Percentiles rank a stretch among this genome's conserved stretches.
These are phyloP conservation scores for Picocystis salinarum DNA, from an alignment of 139 green algal species.

Conservation along the genomic window DNA sequence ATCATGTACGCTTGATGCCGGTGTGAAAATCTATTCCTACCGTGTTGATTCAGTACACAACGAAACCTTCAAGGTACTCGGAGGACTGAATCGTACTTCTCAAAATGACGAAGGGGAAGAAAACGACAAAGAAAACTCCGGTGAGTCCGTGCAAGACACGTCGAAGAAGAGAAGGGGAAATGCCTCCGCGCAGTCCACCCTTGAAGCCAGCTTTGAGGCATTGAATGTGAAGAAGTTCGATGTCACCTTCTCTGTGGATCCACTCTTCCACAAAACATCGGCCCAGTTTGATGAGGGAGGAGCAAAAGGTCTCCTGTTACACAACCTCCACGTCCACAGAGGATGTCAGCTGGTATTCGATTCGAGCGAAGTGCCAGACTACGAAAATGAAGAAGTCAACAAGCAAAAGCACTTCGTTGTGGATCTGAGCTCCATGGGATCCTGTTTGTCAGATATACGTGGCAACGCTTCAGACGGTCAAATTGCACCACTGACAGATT, in stretches of 20 bases:
- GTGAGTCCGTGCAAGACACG: neutral
- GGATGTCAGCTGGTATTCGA: slow-evolving; percentile 52
- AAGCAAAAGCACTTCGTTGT: too few species aligned
- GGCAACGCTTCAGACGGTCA: too few species aligned
- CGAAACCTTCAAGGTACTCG: slow-evolving; percentile 51
- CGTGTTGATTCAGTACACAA: slow-evolving; percentile 67
- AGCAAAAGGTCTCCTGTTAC: slow-evolving; percentile 45
- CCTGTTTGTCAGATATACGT: slow-evolving; percentile 1
- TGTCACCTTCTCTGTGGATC: slow-evolving; percentile 35
- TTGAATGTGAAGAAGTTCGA: slow-evolving; percentile 63
- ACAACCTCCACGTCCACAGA: slow-evolving; percentile 43
- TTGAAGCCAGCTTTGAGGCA: slow-evolving; percentile 37
- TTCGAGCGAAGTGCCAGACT: slow-evolving; percentile 36
- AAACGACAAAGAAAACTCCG: slow-evolving; percentile 1
- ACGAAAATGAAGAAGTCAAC: too few species aligned
- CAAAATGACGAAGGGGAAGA: slow-evolving; percentile 3
- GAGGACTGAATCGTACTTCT: slow-evolving; percentile 26
- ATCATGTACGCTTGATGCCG: slow-evolving; percentile 61
- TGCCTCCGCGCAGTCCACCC: slow-evolving; percentile 15
- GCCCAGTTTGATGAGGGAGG: slow-evolving; percentile 72
- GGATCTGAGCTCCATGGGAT: too few species aligned
- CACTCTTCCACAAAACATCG: slow-evolving; percentile 60
- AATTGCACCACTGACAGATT: too few species aligned
- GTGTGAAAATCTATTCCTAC: slow-evolving; percentile 77
- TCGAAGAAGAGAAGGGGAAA: slow-evolving; percentile 7